phyloP scores from a whole-genome alignment of 768 basidiomycete genomes.

The Trametes elegans region DNA sequence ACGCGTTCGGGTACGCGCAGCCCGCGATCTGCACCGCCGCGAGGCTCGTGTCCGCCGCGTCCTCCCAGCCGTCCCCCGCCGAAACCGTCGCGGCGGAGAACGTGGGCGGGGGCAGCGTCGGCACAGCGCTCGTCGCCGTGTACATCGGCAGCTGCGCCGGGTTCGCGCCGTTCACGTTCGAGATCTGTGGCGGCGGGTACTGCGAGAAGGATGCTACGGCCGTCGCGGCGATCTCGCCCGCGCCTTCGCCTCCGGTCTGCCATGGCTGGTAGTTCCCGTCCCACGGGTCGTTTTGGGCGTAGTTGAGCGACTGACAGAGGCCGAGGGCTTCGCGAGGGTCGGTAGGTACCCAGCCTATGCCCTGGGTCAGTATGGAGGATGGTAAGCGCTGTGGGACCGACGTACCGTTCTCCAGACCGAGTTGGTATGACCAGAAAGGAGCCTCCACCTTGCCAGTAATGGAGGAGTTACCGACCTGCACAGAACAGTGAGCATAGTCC shows the following conservation, averaged over 20 bases:
- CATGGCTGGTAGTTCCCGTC: constrained; percentile 57
- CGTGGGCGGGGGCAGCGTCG: constrained; percentile 55
- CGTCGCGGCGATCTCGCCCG: constrained; percentile 43
- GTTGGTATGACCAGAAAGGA: constrained; percentile 70
- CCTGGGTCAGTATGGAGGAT: too few species aligned
- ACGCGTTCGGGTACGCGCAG: constrained; percentile 64
- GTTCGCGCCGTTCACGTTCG: constrained; percentile 39
- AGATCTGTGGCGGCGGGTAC: constrained; percentile 57
- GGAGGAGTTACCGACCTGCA: constrained; percentile 52
- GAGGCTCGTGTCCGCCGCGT: constrained; percentile 45
- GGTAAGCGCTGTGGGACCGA: too few species aligned
- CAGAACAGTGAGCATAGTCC: not conserved
- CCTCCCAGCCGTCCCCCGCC: constrained; percentile 56
- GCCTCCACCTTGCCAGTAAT: constrained; percentile 45
- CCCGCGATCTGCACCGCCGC: constrained; percentile 61
- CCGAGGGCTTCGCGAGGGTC: constrained; percentile 72
- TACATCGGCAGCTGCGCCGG: constrained; percentile 55
- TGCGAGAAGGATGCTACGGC: constrained; percentile 41
- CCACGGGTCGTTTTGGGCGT: constrained; percentile 38
- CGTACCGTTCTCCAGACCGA: constrained; percentile 59
- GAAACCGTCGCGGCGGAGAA: constrained; percentile 41
- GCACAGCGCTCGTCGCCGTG: constrained; percentile 55
- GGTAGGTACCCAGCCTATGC: constrained; percentile 63
- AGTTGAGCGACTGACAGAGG: constrained; percentile 57
- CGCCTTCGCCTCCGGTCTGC: constrained; percentile 68